Base-by-base conservation (phyloP, 768 basidiomycete genomes). In the Boletellus sp. region DNA sequence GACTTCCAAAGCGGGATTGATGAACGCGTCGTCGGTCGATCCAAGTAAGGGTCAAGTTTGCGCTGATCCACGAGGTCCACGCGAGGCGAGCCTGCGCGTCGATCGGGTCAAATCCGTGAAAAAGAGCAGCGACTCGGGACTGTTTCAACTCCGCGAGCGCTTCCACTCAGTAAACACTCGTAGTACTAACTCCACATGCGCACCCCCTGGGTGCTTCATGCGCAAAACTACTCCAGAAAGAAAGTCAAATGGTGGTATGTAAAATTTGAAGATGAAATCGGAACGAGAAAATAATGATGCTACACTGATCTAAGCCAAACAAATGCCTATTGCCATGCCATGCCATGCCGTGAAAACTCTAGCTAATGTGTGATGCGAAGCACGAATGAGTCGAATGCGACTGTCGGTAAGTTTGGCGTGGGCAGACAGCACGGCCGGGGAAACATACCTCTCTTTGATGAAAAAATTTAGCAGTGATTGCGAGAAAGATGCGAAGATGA, bases 111-210 rank as follows among this genome's bases (percentile, higher is more conserved):
- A 47, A 37, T 0, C 15, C 22, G 7, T 37, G 28, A 19, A n/a
- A 22, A 26, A 13, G 2, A 13, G 2, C 53, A 40, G 46, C 40
- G 37, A 59, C 9, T 43, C 28, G 4, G 40, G 3, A 1, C n/a
- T 16, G 12, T 24, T 45, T 23, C 35, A 46, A 58, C 60, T 59
- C 60, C 56, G 60, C 56, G 52, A 54, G 19, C 40, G 46, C 46
- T 39, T 19, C n/a, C 23, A 5, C 8, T n/a, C 35, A n/a, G 20
- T 17, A 22, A 34, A 28, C 22, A 17, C 1, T 28, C 16, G 17
- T 9, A 17, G 11, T 10, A n/a, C 7, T 16, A 4, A 24, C n/a
- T 12, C 8, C 5, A n/a, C n/a, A 26, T 28, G 17, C 34, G 23
- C 34, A 33, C n/a, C 23, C 17, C 36, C 5, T 33, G 16, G 22